Conservation (phyloP, 2,329 filamentous ascomycete genomes). For the Phyllosticta citribraziliensis region DNA sequence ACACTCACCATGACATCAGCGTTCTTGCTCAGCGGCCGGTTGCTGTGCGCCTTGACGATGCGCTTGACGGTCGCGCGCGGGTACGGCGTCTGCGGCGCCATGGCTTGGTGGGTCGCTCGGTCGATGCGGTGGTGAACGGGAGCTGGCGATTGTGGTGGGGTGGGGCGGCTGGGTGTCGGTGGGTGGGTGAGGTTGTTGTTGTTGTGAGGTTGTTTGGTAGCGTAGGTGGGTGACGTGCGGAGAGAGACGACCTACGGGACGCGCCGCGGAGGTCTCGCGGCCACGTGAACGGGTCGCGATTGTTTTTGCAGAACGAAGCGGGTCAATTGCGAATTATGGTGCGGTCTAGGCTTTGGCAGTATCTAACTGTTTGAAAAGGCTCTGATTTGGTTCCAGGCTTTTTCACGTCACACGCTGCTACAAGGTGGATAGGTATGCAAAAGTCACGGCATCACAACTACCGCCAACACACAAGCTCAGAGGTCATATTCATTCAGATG, state of each 20-base stretch:
- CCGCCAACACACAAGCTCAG: neutral
- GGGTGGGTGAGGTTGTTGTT: neutral
- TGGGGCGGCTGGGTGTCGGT: no score
- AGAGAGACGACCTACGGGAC: no score
- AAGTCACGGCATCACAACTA: neutral
- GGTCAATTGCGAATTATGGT: no score
- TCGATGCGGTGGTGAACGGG: slow-evolving; percentile 12
- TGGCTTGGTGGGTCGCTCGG: slow-evolving; percentile 21
- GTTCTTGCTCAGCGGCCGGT: slow-evolving; percentile 71
- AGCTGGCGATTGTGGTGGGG: neutral
- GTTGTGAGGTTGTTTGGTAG: slow-evolving; percentile 1
- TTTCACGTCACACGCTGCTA: no score
- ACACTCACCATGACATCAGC: slow-evolving; percentile 68
- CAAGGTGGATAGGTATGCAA: neutral
- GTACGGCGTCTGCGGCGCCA: slow-evolving; percentile 65
- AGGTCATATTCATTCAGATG: slow-evolving; percentile 5
- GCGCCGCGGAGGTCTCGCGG: neutral
- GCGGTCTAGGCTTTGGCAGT: no score
- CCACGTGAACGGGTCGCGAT: slow-evolving; percentile 1
- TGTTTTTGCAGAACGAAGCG: no score
- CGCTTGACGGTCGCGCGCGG: slow-evolving; percentile 78
- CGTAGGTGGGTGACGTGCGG: slow-evolving; percentile 1
- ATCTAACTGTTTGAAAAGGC: no score
- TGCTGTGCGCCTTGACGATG: slow-evolving; percentile 81
- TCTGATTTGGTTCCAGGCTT: no score